These are phyloP conservation scores for Metschnikowia cerradonensis DNA, from an alignment of 805 yeast genomes.

Conservation along the genomic window DNA sequence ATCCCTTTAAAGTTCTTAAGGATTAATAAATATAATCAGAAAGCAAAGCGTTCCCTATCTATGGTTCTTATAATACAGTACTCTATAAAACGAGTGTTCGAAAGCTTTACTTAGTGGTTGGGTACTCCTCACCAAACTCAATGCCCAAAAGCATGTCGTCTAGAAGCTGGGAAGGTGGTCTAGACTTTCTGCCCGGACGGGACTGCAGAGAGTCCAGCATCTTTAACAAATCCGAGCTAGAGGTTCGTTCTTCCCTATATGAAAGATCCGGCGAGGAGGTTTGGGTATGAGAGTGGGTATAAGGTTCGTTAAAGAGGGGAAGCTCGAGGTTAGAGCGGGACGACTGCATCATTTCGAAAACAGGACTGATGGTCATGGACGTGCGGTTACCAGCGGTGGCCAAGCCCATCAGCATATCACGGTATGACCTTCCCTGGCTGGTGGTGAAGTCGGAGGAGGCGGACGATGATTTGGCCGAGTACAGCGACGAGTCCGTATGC, in stretches of 20 bases:
- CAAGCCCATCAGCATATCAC: conserved; percentile 20
- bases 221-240: conserved; percentile 5
- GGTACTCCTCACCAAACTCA: conserved; percentile 9
- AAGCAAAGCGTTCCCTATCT: neutral
- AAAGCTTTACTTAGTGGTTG: neutral
- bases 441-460: neutral
- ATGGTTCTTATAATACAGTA: neutral
- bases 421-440: conserved; percentile 20
- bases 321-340: conserved; percentile 13
- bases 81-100: neutral
- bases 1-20: no score
- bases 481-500: conserved; percentile 16
- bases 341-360: conserved; percentile 33
- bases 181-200: conserved; percentile 12
- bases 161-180: conserved; percentile 50
- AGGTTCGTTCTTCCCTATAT: neutral
- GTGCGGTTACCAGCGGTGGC: conserved; percentile 24
- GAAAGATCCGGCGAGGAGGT: neutral
- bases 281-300: neutral
- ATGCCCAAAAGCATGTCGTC: conserved; percentile 40
- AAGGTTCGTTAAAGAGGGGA: conserved; percentile 10
- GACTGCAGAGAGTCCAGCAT: neutral
- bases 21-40: no score
- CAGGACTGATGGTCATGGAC: conserved; percentile 53
- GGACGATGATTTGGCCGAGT: conserved; percentile 14